phyloP scores from a whole-genome alignment of 73 alveolate species.

The Breviolum minutum region DNA sequence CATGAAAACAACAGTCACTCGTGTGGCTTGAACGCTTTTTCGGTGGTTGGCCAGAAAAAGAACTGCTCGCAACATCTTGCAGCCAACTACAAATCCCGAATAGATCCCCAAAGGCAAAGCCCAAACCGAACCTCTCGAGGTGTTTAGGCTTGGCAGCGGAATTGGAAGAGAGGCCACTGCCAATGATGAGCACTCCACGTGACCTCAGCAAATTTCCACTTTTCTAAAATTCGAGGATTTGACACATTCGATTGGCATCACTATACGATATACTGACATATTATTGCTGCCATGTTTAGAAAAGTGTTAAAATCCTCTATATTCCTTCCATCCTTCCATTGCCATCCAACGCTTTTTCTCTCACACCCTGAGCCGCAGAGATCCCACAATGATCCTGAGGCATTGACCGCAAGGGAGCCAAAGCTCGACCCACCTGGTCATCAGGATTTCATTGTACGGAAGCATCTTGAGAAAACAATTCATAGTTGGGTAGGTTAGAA shows the following conservation, averaged over 20 bases:
- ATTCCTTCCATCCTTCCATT: not conserved
- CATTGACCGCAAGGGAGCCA: constrained; percentile 65
- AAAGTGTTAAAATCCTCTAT: not conserved
- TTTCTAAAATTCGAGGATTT: not conserved
- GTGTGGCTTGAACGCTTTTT: too few species aligned
- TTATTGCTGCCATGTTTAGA: not conserved
- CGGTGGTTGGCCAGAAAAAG: too few species aligned
- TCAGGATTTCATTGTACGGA: too few species aligned
- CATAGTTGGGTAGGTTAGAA: too few species aligned
- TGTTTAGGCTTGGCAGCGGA: constrained; percentile 57
- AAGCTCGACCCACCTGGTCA: constrained; percentile 61
- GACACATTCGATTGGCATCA: not conserved
- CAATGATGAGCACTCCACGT: constrained; percentile 71
- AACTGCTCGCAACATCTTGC: too few species aligned
- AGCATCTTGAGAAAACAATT: too few species aligned
- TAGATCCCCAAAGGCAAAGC: not conserved
- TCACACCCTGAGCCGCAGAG: too few species aligned
- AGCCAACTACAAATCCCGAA: not conserved
- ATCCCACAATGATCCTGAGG: not conserved
- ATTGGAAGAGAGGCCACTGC: constrained; percentile 68
- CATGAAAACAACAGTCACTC: too few species aligned
- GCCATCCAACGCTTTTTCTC: not conserved
- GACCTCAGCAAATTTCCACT: constrained; percentile 10
- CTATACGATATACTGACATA: not conserved
- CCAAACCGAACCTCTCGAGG: constrained; percentile 24